Percentiles rank a stretch among this genome's conserved stretches.
Conservation (phyloP, 495 filamentous ascomycete species). For the Sabuloglossum arenarium region DNA sequence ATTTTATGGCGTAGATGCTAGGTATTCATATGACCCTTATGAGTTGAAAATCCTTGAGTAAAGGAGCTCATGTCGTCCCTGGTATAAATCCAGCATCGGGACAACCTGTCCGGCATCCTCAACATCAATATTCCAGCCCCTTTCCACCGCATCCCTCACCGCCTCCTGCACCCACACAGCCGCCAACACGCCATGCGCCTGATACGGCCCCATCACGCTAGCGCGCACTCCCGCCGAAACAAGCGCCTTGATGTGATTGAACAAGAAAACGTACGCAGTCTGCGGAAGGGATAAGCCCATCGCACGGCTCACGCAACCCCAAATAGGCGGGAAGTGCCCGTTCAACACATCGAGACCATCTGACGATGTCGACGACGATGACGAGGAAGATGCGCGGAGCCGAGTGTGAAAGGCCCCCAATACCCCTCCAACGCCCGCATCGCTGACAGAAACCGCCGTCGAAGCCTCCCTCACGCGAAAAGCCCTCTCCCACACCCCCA, state of each 20-base stretch:
- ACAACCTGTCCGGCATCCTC: constrained; percentile 75
- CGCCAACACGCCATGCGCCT: constrained; percentile 68
- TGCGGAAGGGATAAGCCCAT: constrained; percentile 40
- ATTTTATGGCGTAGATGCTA: too few species aligned
- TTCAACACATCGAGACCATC: constrained; percentile 13
- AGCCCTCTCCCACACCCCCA: constrained; percentile 75
- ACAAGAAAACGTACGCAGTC: constrained; percentile 64
- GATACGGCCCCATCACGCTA: constrained; percentile 79
- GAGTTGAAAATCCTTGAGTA: constrained; percentile 96
- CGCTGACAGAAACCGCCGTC: constrained; percentile 4
- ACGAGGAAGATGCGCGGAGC: not conserved
- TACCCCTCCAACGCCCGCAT: not conserved
- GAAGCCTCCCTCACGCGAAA: constrained; percentile 19
- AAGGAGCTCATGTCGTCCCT: constrained; percentile 82
- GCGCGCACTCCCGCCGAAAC: constrained; percentile 78
- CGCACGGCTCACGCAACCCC: constrained; percentile 46
- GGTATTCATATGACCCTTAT: constrained; percentile 17
- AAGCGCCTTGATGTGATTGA: constrained; percentile 75
- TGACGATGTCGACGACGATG: not conserved
- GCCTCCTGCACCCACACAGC: constrained; percentile 35
- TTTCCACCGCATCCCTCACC: constrained; percentile 37
- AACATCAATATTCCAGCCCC: constrained; percentile 33
- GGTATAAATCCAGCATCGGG: constrained; percentile 79
- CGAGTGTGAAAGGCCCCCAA: constrained; percentile 15
- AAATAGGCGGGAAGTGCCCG: constrained; percentile 63